Evolutionary conservation across 148 eudicot genomes (phyloP).

Genomic region (Amaranthus palmeri): DNA sequence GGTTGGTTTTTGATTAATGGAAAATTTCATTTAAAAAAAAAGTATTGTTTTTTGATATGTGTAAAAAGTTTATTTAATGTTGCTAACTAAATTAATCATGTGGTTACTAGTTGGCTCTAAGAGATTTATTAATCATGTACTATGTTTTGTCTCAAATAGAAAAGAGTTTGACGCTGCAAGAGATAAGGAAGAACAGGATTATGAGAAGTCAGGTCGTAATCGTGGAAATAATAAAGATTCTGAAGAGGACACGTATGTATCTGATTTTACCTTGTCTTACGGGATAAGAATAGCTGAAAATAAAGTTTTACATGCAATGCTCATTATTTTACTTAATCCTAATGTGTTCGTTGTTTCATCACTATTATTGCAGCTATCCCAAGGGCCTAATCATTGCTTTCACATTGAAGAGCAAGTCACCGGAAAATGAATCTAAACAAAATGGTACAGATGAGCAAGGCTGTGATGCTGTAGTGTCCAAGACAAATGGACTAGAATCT

Average conservation of each 20-base stretch:
- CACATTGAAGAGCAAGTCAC: slow-evolving; percentile 52
- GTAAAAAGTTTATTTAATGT: background rate
- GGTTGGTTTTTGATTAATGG: too few species aligned
- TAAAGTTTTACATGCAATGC: background rate
- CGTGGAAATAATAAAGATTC: slow-evolving; percentile 39
- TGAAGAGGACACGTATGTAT: slow-evolving; percentile 32
- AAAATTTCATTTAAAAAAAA: too few species aligned
- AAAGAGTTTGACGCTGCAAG: slow-evolving; percentile 81
- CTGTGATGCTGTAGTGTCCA: slow-evolving; percentile 25
- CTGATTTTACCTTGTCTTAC: background rate
- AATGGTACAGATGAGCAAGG: slow-evolving; percentile 34
- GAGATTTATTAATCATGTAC: background rate
- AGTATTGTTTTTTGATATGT: background rate
- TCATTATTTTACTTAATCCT: background rate
- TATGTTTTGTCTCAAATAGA: slow-evolving; percentile 37
- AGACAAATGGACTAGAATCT: slow-evolving; percentile 32
- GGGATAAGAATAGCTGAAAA: background rate
- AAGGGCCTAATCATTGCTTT: slow-evolving; percentile 86
- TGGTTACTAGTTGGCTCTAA: background rate
- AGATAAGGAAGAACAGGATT: slow-evolving; percentile 53
- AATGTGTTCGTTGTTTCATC: slow-evolving; percentile 4
- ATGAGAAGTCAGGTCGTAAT: slow-evolving; percentile 33
- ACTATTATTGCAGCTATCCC: slow-evolving; percentile 54
- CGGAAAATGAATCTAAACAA: slow-evolving; percentile 34
- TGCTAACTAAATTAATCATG: background rate